A percentile compares a stretch with the other conserved stretches of the same genome.
Conservation (phyloP, 805 yeast species). For the Pichia occidentalis region DNA sequence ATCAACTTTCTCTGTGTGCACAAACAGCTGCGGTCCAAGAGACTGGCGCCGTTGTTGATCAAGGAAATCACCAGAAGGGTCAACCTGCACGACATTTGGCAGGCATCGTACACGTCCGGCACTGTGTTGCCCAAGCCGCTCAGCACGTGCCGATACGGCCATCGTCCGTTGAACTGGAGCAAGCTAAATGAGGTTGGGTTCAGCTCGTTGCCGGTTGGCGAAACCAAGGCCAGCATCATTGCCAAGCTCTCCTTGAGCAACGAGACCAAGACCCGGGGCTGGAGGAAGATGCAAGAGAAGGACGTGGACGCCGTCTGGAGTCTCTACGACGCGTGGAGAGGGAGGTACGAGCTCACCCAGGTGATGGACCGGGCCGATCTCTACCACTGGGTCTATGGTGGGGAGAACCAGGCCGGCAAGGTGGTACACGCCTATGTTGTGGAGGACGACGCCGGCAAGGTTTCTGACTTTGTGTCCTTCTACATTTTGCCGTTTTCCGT, state of each 20-base stretch:
- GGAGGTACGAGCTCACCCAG: slow-evolving; percentile 68
- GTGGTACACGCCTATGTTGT: slow-evolving; percentile 77
- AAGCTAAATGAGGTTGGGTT: slow-evolving; percentile 88
- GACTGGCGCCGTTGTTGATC: slow-evolving; percentile 90
- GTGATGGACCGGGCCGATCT: slow-evolving; percentile 59
- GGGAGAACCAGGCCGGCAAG: slow-evolving; percentile 30
- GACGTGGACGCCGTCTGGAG: slow-evolving; percentile 63
- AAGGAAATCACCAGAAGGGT: slow-evolving; percentile 92
- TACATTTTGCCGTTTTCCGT: slow-evolving; percentile 86
- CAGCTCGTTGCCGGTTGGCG: slow-evolving; percentile 65
- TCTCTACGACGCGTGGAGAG: slow-evolving; percentile 57
- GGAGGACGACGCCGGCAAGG: slow-evolving; percentile 46
- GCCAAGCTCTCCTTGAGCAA: slow-evolving; percentile 53
- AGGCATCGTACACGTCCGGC: slow-evolving; percentile 93
- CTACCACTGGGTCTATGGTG: slow-evolving; percentile 74
- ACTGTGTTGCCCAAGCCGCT: slow-evolving; percentile 89
- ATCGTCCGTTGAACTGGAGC: slow-evolving; percentile 90
- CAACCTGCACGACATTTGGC: slow-evolving; percentile 82
- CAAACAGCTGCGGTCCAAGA: slow-evolving; percentile 85
- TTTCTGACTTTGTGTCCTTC: slow-evolving; percentile 87
- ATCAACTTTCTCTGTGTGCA: slow-evolving; percentile 93
- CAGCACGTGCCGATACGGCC: slow-evolving; percentile 81
- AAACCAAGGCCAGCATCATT: slow-evolving; percentile 61
- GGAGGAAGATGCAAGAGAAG: slow-evolving; percentile 47
- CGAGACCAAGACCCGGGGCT: slow-evolving; percentile 43